Percentiles rank a stretch among this genome's conserved stretches.
phyloP scores from a whole-genome alignment of 2,329 filamentous ascomycete genomes.

The Incumbomyces delicatus region DNA sequence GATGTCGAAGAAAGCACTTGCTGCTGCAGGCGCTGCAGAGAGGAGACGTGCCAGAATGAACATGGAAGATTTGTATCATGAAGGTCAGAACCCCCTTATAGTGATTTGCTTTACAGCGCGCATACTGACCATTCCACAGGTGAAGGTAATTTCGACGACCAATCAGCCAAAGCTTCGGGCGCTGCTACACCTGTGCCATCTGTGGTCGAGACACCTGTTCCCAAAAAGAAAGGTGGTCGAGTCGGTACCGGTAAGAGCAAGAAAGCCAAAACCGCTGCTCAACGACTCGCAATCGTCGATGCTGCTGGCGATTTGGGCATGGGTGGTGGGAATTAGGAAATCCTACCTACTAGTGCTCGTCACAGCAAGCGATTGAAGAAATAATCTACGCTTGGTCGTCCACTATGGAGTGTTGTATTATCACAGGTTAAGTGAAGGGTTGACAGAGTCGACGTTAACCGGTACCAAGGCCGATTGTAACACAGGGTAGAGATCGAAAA shows the following conservation, averaged over 20 bases:
- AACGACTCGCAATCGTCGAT: conserved; percentile 36
- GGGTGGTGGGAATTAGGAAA: conserved; percentile 14
- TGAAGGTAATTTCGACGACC: conserved; percentile 91
- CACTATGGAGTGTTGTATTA: too few relatives aligned
- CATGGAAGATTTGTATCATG: conserved; percentile 94
- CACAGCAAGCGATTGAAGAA: too few relatives aligned
- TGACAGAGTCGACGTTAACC: too few relatives aligned
- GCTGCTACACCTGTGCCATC: conserved; percentile 66
- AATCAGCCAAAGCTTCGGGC: conserved; percentile 69
- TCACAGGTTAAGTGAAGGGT: too few relatives aligned
- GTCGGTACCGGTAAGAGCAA: conserved; percentile 47
- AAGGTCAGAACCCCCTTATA: conserved; percentile 63
- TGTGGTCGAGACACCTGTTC: conserved; percentile 31
- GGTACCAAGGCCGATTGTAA: too few relatives aligned
- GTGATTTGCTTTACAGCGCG: conserved; percentile 11
- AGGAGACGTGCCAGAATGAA: conserved; percentile 50
- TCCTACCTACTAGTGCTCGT: too few relatives aligned
- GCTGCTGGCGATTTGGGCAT: conserved; percentile 32
- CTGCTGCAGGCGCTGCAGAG: conserved; percentile 35
- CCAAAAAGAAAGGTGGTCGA: conserved; percentile 49
- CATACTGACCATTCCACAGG: conserved; percentile 44
- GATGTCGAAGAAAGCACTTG: conserved; percentile 46
- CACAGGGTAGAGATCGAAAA: too few relatives aligned
- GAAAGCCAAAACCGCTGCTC: conserved; percentile 51
- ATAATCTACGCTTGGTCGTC: too few relatives aligned